phyloP scores from a whole-genome alignment of 169 alveolate genomes.

The Plasmodium vinckei region DNA sequence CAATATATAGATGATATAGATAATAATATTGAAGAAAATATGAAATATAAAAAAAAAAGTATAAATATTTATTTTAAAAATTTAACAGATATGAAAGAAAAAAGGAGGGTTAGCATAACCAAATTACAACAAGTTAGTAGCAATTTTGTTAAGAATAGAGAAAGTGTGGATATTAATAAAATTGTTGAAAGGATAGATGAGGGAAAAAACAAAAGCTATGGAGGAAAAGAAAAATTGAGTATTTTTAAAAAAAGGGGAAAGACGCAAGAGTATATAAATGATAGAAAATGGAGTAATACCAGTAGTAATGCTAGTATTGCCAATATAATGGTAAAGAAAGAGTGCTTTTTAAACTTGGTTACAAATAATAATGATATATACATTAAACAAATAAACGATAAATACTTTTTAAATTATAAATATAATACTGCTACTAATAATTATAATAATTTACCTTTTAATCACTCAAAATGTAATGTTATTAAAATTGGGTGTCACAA shows the following conservation, averaged over 20 bases:
- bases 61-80: slow-evolving; percentile 46
- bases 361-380: slow-evolving; percentile 45
- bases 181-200: not conserved
- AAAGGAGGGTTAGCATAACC: slow-evolving; percentile 31
- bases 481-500: slow-evolving; percentile 78
- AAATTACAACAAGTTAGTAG: slow-evolving; percentile 19
- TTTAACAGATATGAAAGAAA: slow-evolving; percentile 1
- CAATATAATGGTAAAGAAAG: slow-evolving; percentile 21
- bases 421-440: slow-evolving; percentile 22
- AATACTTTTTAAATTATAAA: slow-evolving; percentile 35
- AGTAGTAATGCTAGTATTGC: not conserved
- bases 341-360: slow-evolving; percentile 38
- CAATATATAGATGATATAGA: not conserved
- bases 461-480: slow-evolving; percentile 56
- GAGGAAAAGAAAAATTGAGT: not conserved
- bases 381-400: slow-evolving; percentile 47
- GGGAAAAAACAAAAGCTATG: slow-evolving; percentile 16
- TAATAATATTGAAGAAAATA: not conserved
- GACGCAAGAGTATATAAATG: not conserved
- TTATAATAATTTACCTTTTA: slow-evolving; percentile 30
- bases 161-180: not conserved
- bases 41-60: slow-evolving; percentile 14
- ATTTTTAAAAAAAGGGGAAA: slow-evolving; percentile 6
- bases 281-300: not conserved
- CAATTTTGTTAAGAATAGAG: not conserved